Percentiles rank a stretch among this genome's conserved stretches.
phyloP scores from a whole-genome alignment of 306 rosid species.

The Vicia faba region DNA sequence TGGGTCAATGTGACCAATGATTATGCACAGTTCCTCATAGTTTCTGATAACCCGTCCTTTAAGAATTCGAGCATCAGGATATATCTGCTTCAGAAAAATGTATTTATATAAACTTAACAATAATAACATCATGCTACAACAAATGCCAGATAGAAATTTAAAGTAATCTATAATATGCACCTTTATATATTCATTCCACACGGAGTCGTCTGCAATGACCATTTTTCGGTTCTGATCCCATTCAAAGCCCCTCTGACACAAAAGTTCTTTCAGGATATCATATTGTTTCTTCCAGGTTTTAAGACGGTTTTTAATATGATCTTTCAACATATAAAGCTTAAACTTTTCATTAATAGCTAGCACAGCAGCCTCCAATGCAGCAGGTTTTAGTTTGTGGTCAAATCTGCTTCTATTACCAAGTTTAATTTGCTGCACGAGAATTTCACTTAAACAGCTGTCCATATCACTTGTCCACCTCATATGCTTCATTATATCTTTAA shows the following conservation, averaged over 20 bases:
- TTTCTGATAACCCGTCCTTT: constrained; percentile 55
- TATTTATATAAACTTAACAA: constrained; percentile 11
- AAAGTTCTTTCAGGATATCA: constrained; percentile 45
- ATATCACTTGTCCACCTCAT: constrained; percentile 61
- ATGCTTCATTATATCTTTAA: constrained; percentile 44
- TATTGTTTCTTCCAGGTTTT: constrained; percentile 56
- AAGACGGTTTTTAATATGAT: constrained; percentile 54
- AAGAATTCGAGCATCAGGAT: constrained; percentile 56
- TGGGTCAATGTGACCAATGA: constrained; percentile 51
- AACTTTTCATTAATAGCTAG: constrained; percentile 46
- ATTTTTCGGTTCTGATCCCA: constrained; percentile 56
- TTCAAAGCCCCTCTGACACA: constrained; percentile 48
- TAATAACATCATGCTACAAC: constrained; percentile 28
- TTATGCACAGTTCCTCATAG: constrained; percentile 51
- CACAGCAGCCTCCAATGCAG: constrained; percentile 56
- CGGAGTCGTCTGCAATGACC: constrained; percentile 52
- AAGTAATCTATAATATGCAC: constrained; percentile 36
- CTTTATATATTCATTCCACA: constrained; percentile 57
- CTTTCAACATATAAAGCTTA: constrained; percentile 50
- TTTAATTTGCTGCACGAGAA: constrained; percentile 52
- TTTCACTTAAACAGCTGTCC: constrained; percentile 51
- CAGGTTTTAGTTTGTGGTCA: constrained; percentile 49
- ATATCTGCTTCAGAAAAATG: constrained; percentile 41
- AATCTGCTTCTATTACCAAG: constrained; percentile 48
- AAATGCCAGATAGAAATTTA: constrained; percentile 6